These are phyloP conservation scores for Cyberlindnera sargentensis DNA, from an alignment of 805 yeast species.

Conservation along the genomic window DNA sequence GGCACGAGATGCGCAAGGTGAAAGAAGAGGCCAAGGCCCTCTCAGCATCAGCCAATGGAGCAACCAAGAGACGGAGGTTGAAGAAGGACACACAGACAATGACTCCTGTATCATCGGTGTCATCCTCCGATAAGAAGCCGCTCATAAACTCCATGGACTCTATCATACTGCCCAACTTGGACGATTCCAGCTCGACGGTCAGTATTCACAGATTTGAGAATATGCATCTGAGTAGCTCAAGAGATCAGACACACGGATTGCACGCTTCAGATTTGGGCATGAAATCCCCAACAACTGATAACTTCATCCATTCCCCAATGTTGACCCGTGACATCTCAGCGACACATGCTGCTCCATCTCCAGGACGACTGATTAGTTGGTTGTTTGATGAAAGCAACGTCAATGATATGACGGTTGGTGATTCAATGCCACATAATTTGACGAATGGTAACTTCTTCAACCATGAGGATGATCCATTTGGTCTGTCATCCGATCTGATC, in stretches of 20 bases:
- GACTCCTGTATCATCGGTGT: neutral
- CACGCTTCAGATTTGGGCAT: neutral
- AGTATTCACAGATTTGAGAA: slow-evolving; percentile 19
- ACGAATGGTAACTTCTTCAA: slow-evolving; percentile 21
- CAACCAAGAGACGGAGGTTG: slow-evolving; percentile 9
- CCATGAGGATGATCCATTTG: slow-evolving; percentile 26
- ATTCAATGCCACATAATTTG: slow-evolving; percentile 15
- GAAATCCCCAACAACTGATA: no score
- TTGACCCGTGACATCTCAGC: neutral
- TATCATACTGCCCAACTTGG: slow-evolving; percentile 21
- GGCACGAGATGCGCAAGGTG: slow-evolving; percentile 31
- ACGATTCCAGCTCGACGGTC: slow-evolving; percentile 14
- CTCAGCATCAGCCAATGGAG: slow-evolving; percentile 7
- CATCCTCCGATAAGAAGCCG: slow-evolving; percentile 7
- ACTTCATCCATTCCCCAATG: neutral
- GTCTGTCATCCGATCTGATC: slow-evolving; percentile 21
- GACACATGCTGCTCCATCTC: slow-evolving; percentile 10
- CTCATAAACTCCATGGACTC: slow-evolving; percentile 22
- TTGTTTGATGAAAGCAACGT: slow-evolving; percentile 21
- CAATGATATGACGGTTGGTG: slow-evolving; percentile 5
- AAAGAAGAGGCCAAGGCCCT: slow-evolving; percentile 22
- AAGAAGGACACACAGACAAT: neutral
- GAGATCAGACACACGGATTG: slow-evolving; percentile 22
- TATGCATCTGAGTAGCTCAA: slow-evolving; percentile 23
- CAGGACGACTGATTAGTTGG: slow-evolving; percentile 23